Conservation (phyloP, 2,329 filamentous ascomycete species). For the Trichoderma sp. region DNA sequence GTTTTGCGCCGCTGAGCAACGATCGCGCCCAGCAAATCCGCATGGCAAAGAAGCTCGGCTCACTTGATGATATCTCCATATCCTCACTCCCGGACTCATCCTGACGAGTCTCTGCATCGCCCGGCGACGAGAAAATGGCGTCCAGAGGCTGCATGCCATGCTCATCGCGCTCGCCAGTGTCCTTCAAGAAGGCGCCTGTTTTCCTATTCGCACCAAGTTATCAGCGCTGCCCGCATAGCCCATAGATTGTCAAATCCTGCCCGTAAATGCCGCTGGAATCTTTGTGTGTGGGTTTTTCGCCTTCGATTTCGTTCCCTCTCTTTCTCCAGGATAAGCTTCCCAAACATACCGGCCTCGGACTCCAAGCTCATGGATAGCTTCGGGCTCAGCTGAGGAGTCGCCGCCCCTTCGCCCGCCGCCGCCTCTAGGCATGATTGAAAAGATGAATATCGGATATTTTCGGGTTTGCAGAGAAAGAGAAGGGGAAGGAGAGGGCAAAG, state of each 20-base stretch:
- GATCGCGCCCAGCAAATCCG: neutral
- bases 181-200: constrained; percentile 81
- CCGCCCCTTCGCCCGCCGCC: constrained; percentile 27
- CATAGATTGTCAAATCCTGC: neutral
- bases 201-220: constrained; percentile 58
- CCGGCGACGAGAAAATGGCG: constrained; percentile 84
- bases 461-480: neutral
- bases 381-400: constrained; percentile 34
- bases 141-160: constrained; percentile 89
- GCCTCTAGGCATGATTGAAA: constrained; percentile 38
- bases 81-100: constrained; percentile 47
- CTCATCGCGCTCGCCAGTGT: constrained; percentile 81
- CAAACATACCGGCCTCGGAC: constrained; percentile 43
- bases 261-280: neutral
- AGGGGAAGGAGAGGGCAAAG: neutral
- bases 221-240: constrained; percentile 20
- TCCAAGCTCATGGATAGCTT: constrained; percentile 41
- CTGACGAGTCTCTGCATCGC: constrained; percentile 46
- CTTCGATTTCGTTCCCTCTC: neutral
- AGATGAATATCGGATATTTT: neutral
- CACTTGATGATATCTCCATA: constrained; percentile 57
- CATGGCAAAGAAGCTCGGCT: constrained; percentile 27
- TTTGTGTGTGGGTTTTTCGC: neutral
- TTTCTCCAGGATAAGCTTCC: neutral
- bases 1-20: neutral